Base-by-base conservation (phyloP, 2,329 filamentous ascomycete species). In the Cladosporium velox region DNA sequence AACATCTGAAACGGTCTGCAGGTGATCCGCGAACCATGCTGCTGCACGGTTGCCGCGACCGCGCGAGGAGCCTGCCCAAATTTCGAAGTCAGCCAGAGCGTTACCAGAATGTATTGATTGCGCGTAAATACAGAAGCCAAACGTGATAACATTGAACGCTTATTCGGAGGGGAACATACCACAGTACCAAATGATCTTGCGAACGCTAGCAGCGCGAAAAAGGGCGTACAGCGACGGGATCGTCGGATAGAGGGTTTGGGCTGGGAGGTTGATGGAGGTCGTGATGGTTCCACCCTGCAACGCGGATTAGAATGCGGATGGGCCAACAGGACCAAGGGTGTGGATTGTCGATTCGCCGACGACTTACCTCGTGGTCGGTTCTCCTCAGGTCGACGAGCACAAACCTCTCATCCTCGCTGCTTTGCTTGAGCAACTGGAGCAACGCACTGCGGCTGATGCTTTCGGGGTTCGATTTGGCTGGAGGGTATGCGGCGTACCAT, bases 261-360 rank as follows among this genome's bases (percentile, higher is more conserved):
- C 85, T 0, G 85, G 85, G 15, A 87, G 76, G 69, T 87, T 87
- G 68, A 90, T 79, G 0, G 87, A 87, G 2, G 82, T 83, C 10
- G 77, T 77, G 64, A 90, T 84, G 0, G 86, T 88, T 49, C 87
- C 88, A 30, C 88, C 88, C 85, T 86, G 11, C 21, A 26, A 49
- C 8, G 18, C 44, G 10, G 11, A 26, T 26, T 26, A 49, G 44
- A 7, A 26, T 49, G 11, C 8, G 32, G 32, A 34, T 34, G 28
- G 28, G 28, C 28, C 28, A 30, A 30, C 28, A 30, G 28, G 28
- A 30, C 28, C 28, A 30, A 30, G 28, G 28, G 28, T 30, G 6
- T 30, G 6, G 28, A 30, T 30, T 30, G 4, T 34, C 32, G 32
- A 34, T 34, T 11, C 11, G 32, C 32, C 32, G 11, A 28, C 28